Conservation (phyloP, 805 yeast species). For the Zygoascus tannicola region DNA sequence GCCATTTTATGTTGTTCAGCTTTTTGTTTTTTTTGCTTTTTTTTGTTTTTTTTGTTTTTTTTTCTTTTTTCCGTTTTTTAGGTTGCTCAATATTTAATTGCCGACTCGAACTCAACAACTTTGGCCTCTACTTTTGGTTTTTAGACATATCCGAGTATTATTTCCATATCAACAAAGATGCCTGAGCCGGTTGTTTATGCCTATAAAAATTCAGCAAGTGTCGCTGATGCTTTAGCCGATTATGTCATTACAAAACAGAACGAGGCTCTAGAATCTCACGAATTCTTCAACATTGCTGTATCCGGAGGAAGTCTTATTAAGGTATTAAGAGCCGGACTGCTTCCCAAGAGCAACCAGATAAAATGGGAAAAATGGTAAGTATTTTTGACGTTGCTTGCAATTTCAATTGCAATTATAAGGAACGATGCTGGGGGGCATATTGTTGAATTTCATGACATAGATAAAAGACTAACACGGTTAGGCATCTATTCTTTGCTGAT, state of each 20-base stretch:
- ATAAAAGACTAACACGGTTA: conserved; percentile 15
- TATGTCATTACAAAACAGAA: conserved; percentile 56
- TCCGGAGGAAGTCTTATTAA: conserved; percentile 89
- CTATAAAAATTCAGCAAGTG: conserved; percentile 45
- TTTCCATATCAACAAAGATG: too few relatives aligned
- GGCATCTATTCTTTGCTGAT: conserved; percentile 65
- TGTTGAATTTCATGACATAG: background rate
- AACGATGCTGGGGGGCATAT: background rate
- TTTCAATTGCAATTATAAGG: background rate
- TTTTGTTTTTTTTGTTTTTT: too few relatives aligned
- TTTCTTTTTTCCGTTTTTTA: too few relatives aligned
- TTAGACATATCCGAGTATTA: too few relatives aligned
- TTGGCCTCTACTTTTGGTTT: too few relatives aligned
- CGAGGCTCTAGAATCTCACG: conserved; percentile 38
- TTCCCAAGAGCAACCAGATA: conserved; percentile 38
- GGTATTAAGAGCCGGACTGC: conserved; percentile 53
- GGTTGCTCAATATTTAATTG: too few relatives aligned
- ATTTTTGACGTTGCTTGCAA: too few relatives aligned
- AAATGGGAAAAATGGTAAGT: conserved; percentile 28
- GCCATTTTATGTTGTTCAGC: too few relatives aligned
- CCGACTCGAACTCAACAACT: too few relatives aligned
- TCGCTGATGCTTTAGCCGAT: conserved; percentile 58
- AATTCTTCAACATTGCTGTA: conserved; percentile 62
- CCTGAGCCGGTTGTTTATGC: conserved; percentile 35
- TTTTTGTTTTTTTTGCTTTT: too few relatives aligned